Evolutionary conservation across 257 asterid species (phyloP), one percentile per base, ranked within the genome.

Genomic region (Penstemon barbatus): DNA sequence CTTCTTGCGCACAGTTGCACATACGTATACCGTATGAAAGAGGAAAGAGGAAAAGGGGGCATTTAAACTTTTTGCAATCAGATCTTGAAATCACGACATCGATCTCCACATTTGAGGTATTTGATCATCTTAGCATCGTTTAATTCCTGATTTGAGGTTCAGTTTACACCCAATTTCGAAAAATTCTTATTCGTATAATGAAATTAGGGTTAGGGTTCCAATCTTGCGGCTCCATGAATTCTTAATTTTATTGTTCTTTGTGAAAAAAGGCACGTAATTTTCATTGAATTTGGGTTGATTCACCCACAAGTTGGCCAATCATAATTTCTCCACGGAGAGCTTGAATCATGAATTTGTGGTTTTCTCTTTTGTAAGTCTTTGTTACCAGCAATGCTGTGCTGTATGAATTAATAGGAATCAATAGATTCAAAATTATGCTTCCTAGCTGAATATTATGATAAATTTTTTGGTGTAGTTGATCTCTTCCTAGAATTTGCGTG

Each of bases 201-300:
- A 40, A 59, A 60, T 64, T 60, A 64, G 75, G 75, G 70, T 72
- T 76, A 76, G 67, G 77, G 66, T 66, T 46, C 33, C 8, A 12
- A 33, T 13, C 15, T 10, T 36, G 65, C 36, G 13, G 45, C 45
- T 3, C 41, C 45, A 25, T 12, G n/a, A 36, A 33, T 68, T 18
- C 42, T 19, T 39, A 38, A 4, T 25, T 44, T 57, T 33, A 38
- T 49, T 70, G 39, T 36, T n/a, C 42, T 0, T 45, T 4, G 50
- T 45, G 18, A 15, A 19, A 6, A 15, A 46, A 44, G 10, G 40
- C 52, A 1, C 18, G 50, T 38, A 49, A 15, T 74, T 63, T 6
- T 19, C 25, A 7, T 59, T 5, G 7, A 66, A 41, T 51, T 8
- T 58, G 18, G 8, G 61, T 66, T 10, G 44, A 39, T 42, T 58